These are phyloP conservation scores for Talinum fruticosum DNA, from an alignment of 148 eudicot genomes.

Conservation along the genomic window DNA sequence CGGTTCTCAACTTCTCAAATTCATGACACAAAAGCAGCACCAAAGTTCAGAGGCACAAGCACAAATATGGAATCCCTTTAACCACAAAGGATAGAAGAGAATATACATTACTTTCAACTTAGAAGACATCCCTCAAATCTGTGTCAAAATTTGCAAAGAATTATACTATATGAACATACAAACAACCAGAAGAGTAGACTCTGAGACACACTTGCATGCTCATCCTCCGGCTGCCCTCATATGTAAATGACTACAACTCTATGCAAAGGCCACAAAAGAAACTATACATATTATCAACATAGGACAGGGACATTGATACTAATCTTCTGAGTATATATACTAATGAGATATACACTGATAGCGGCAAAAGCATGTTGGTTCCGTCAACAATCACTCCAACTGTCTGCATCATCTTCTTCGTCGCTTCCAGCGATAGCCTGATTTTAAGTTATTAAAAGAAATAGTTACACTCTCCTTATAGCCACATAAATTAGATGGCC, in stretches of 20 bases:
- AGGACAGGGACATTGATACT: not conserved
- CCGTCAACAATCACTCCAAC: constrained; percentile 83
- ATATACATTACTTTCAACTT: too few relatives aligned
- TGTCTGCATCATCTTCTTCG: constrained; percentile 81
- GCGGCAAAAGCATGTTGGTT: constrained; percentile 1
- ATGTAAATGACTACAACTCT: constrained; percentile 12
- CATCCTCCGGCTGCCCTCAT: constrained; percentile 11
- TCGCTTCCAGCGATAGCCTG: constrained; percentile 97
- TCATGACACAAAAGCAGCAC: too few relatives aligned
- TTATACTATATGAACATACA: constrained; percentile 18
- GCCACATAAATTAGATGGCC: too few relatives aligned
- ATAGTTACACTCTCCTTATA: too few relatives aligned
- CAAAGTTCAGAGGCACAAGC: too few relatives aligned
- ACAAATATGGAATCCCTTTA: too few relatives aligned
- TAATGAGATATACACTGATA: constrained; percentile 6
- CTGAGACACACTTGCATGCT: constrained; percentile 18
- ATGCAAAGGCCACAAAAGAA: not conserved
- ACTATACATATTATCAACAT: not conserved
- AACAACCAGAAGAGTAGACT: not conserved
- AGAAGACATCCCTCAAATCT: not conserved
- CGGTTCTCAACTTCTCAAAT: too few relatives aligned
- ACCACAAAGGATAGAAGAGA: too few relatives aligned
- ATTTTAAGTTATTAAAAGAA: not conserved
- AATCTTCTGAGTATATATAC: constrained; percentile 15
- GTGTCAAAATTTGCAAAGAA: constrained; percentile 15